Percentiles rank a stretch among this genome's conserved stretches.
Evolutionary conservation across 192 early-diverging fungal genomes (phyloP).

Genomic region (Tieghemiomyces parasiticus): DNA sequence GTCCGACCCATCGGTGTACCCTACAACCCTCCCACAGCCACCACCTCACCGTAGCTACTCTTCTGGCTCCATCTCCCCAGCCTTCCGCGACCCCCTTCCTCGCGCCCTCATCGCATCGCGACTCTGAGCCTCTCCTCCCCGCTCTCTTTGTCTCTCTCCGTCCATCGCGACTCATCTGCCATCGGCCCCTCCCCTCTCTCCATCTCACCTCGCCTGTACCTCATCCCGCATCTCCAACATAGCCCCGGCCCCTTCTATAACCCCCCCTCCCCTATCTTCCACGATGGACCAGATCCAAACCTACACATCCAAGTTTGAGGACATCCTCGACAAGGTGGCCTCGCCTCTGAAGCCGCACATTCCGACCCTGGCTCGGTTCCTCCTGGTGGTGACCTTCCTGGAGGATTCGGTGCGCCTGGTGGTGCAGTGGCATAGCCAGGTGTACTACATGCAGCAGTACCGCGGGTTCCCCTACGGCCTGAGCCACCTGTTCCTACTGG

Average conservation of each 20-base stretch:
- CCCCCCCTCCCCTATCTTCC: too few relatives aligned
- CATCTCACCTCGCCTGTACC: too few relatives aligned
- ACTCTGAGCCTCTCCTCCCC: too few relatives aligned
- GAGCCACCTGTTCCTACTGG: conserved; percentile 72
- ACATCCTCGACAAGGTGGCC: conserved; percentile 54
- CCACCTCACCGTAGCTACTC: too few relatives aligned
- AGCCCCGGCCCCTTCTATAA: too few relatives aligned
- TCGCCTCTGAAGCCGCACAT: conserved; percentile 82
- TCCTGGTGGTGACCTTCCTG: conserved; percentile 93
- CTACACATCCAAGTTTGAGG: conserved; percentile 51
- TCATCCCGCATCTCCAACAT: too few relatives aligned
- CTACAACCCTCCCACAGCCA: too few relatives aligned
- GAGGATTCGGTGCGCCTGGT: conserved; percentile 84
- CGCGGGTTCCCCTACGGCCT: conserved; percentile 66
- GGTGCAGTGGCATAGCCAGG: conserved; percentile 82
- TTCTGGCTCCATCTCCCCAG: too few relatives aligned
- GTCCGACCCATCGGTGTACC: too few relatives aligned
- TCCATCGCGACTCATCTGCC: background rate
- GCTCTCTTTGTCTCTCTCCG: background rate
- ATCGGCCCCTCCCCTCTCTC: background rate
- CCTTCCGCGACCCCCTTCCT: too few relatives aligned
- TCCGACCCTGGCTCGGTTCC: conserved; percentile 75
- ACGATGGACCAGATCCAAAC: conserved; percentile 27
- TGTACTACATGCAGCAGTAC: conserved; percentile 65
- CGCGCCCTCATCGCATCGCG: too few relatives aligned